Evolutionary conservation across 768 basidiomycete species (phyloP), one percentile per base, ranked within the genome.

Genomic region (Mycena amicta): DNA sequence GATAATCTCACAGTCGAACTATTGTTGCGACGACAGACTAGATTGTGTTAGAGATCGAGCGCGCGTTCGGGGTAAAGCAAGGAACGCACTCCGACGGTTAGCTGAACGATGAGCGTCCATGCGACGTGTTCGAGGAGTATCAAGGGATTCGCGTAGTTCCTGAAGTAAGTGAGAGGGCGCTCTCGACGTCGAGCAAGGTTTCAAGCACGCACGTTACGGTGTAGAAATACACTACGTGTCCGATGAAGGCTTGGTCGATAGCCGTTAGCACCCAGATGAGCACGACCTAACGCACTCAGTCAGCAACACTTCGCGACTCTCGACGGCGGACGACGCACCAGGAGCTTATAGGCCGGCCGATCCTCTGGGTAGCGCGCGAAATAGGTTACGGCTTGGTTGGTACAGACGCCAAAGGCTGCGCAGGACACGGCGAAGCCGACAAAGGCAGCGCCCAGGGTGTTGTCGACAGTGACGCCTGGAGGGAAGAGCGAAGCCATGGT

Each of bases 201-300:
- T 5, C 18, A 18, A 25, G 20, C 31, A 71, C 84, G 55, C 67
- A 85, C 86, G 75, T 76, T 64, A 87, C 70, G 0, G 77, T 67
- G 65, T 86, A 88, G 56, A 71, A 81, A 64, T 88, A 87, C 27
- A 83, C 70, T 8, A 73, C 70, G 66, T 86, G 78, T 1, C 74
- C 80, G 55, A 85, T 77, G 63, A 87, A 76, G 4, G 69, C 69
- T 66, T 85, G 80, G 63, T 87, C 81, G 0, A 75, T 50, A 0
- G 75, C 64, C 64, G 83, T 83, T 41, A 85, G 61, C 1, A 74
- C 16, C 76, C 72, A 76, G 23, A 74, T 53, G 3, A 62, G 45
- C 13, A 56, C 63, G n/a, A n/a, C n/a, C n/a, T n/a, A n/a, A n/a
- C n/a, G n/a, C n/a, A n/a, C n/a, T n/a, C n/a, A n/a, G n/a, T n/a